Evolutionary conservation across 176 grass and related monocot species (phyloP), one percentile per base, ranked within the genome.

Genomic region (Oryza brachyantha): DNA sequence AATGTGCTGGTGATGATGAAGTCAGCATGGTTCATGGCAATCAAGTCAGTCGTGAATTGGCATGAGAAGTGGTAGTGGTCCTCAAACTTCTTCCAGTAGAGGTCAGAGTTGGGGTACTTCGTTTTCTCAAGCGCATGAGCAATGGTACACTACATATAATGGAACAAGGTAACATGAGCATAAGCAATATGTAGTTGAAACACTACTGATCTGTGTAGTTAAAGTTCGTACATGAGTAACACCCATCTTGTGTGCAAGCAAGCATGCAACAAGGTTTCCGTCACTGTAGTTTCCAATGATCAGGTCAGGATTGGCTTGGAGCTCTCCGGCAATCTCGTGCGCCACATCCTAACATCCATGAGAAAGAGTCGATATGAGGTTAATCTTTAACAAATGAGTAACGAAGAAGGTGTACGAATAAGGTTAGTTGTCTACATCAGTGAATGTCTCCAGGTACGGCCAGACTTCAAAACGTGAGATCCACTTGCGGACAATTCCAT

Each of bases 1-100:
- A 95, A 99, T 25, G 96, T 99, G 73, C 92, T 94, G 31, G 96
- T 99, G 71, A 99, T 95, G 75, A 99, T 99, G 88, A 99, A 99
- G 73, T 99, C 96, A 1, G 96, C 96, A 42, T 99, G 96, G 75
- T 99, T 99, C 96, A 99, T 99, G 0, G 96, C 96, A 13, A 99
- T 93, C 81, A 99, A 83, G 77, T 99, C 96, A 28, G 96, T 93
- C 0, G 96, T 99, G 84, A 99, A 99, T 62, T 99, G 96, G 88
- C 96, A 99, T 17, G 96, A 99, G 88, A 99, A 99, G 72, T 99
- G 96, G 75, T 99, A 99, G 79, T 99, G 92, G 26, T 99, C 87
- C 90, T 99, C 96, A 48, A 99, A 92, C 67, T 99, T 95, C 90
- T 95, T 99, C 96, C 96, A 99, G 70, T 99, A 95, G n/a, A 99